Evolutionary conservation across 768 basidiomycete genomes (phyloP).

Genomic region (Podaxis carcinomalis): DNA sequence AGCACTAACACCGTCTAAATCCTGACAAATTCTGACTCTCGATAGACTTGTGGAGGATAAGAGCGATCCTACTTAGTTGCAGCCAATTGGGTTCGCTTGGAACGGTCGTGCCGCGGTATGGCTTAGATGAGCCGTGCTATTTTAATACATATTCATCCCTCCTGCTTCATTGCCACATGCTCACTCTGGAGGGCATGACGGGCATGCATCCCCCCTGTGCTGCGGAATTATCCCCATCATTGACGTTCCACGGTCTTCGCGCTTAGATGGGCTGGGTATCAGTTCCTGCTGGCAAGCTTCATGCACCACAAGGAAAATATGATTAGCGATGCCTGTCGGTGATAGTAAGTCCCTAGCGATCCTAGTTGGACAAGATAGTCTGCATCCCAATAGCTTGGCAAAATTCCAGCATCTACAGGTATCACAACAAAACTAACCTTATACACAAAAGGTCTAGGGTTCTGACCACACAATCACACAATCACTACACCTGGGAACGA

Average conservation of each 20-base stretch:
- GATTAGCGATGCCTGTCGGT: constrained; percentile 1
- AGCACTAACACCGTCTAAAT: no score
- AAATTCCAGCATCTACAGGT: not conserved
- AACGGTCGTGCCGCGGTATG: no score
- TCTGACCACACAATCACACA: not conserved
- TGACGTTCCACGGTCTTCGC: not conserved
- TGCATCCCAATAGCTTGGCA: not conserved
- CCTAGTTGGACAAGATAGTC: not conserved
- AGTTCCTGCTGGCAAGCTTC: not conserved
- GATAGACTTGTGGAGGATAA: no score
- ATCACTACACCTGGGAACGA: not conserved
- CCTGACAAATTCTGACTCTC: no score
- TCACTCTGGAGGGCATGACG: no score
- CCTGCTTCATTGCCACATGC: no score
- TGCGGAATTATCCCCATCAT: not conserved
- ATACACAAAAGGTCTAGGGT: not conserved
- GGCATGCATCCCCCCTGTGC: not conserved
- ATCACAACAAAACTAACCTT: not conserved
- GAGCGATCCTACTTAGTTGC: no score
- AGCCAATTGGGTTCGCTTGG: no score
- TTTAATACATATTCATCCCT: no score
- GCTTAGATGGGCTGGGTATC: not conserved
- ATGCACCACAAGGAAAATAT: not conserved
- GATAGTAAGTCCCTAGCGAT: not conserved
- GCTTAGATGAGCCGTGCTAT: no score